Conservation (phyloP, 768 basidiomycete genomes). For the Pleurotus salmoneostramineus region DNA sequence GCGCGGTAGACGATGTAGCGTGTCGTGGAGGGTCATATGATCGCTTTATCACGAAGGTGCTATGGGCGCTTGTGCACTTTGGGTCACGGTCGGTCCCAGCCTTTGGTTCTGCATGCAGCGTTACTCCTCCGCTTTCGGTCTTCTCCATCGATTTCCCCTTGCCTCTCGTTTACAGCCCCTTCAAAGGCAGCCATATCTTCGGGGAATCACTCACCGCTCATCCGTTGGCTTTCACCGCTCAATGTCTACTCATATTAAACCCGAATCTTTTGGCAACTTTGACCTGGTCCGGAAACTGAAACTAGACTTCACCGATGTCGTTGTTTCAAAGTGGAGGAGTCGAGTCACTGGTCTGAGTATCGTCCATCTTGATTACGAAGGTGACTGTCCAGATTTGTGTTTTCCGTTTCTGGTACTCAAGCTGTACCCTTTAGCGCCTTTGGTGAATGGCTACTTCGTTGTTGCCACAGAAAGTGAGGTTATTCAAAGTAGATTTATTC, state of each 20-base stretch:
- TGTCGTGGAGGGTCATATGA: not conserved
- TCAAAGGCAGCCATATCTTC: not conserved
- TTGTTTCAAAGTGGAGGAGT: slow-evolving; percentile 86
- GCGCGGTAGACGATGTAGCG: not conserved
- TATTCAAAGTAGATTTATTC: not conserved
- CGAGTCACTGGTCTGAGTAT: slow-evolving; percentile 83
- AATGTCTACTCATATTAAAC: slow-evolving; percentile 23
- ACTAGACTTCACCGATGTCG: slow-evolving; percentile 76
- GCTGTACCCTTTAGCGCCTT: slow-evolving; percentile 52
- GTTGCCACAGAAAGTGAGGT: slow-evolving; percentile 81
- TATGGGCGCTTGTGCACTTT: not conserved
- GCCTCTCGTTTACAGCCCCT: not conserved
- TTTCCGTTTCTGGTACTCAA: slow-evolving; percentile 15
- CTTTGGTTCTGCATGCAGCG: slow-evolving; percentile 5
- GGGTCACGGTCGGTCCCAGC: not conserved
- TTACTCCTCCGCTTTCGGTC: not conserved
- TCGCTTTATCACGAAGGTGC: not conserved
- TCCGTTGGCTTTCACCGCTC: slow-evolving; percentile 10
- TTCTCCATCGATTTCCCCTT: slow-evolving; percentile 5
- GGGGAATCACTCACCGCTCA: not conserved
- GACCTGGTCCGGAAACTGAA: slow-evolving; percentile 76
- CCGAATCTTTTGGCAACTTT: slow-evolving; percentile 67
- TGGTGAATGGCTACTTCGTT: slow-evolving; percentile 89
- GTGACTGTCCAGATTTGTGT: slow-evolving; percentile 31
- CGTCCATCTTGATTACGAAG: slow-evolving; percentile 89